These are phyloP conservation scores for Hypoxylon sp. DNA, from an alignment of 2,329 filamentous ascomycete species.

Conservation along the genomic window DNA sequence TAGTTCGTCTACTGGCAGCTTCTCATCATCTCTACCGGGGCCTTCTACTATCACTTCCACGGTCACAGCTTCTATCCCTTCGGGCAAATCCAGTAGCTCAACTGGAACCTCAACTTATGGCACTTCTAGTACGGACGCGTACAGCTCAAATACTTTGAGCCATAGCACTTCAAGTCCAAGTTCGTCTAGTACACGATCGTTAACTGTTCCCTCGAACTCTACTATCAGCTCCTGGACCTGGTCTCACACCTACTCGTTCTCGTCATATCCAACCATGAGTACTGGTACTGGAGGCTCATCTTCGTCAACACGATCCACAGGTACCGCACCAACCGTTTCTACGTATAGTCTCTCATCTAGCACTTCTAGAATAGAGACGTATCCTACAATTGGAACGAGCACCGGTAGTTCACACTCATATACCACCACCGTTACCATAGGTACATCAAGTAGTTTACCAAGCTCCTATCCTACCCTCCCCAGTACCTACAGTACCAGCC, in stretches of 20 bases:
- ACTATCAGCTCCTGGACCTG: slow-evolving; percentile 41
- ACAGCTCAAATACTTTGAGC: slow-evolving; percentile 11
- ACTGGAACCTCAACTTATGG: slow-evolving; percentile 22
- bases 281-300: slow-evolving; percentile 15
- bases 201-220: slow-evolving; percentile 26
- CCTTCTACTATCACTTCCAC: slow-evolving; percentile 36
- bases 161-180: slow-evolving; percentile 7
- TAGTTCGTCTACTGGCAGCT: slow-evolving; percentile 10
- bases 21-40: slow-evolving; percentile 12
- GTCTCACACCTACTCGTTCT: slow-evolving; percentile 39
- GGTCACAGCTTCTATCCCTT: slow-evolving; percentile 21
- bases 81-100: slow-evolving; percentile 17
- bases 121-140: slow-evolving; percentile 26
- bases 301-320: background rate
- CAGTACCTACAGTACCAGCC: slow-evolving; percentile 26
- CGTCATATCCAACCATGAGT: slow-evolving; percentile 14
- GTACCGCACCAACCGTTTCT: slow-evolving; percentile 10
- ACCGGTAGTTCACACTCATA: slow-evolving; percentile 20
- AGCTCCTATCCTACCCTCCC: slow-evolving; percentile 7
- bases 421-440: slow-evolving; percentile 37
- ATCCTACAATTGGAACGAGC: slow-evolving; percentile 7
- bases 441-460: slow-evolving; percentile 31
- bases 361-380: slow-evolving; percentile 7
- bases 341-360: slow-evolving; percentile 23
- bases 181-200: slow-evolving; percentile 26